phyloP scores from a whole-genome alignment of 345 rosid species.

The Citrus glauca region DNA sequence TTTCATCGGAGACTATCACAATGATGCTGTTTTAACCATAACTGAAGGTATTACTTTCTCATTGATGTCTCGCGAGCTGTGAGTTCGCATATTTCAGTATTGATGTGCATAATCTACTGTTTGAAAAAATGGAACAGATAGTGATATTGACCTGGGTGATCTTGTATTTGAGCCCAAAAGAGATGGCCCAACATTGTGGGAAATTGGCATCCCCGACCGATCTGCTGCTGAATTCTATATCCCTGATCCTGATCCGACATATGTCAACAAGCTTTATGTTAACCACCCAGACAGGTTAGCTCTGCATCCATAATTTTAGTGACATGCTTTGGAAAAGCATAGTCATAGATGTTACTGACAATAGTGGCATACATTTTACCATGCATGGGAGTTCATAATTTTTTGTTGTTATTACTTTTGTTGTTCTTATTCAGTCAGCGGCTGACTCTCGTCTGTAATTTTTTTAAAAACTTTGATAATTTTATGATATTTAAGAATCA shows the following conservation, averaged over 20 bases:
- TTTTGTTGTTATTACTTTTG: too few species aligned
- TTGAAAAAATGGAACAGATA: conserved; percentile 29
- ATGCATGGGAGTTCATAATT: too few species aligned
- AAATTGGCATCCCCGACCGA: conserved; percentile 78
- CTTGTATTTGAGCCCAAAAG: conserved; percentile 61
- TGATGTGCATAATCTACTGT: background rate
- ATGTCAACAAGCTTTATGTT: conserved; percentile 57
- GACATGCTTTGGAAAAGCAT: background rate
- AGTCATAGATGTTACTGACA: background rate
- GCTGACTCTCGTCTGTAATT: too few species aligned
- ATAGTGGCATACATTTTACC: too few species aligned
- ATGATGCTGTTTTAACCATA: conserved; percentile 32
- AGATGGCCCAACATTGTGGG: conserved; percentile 89
- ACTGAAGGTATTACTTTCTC: conserved; percentile 41
- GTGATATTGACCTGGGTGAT: conserved; percentile 48
- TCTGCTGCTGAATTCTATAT: conserved; percentile 69
- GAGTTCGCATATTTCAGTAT: background rate
- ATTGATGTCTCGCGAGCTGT: background rate
- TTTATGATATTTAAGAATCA: too few species aligned
- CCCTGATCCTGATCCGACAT: conserved; percentile 69
- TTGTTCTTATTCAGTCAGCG: too few species aligned
- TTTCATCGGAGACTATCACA: conserved; percentile 65
- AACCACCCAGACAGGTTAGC: conserved; percentile 61
- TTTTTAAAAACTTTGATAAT: too few species aligned
- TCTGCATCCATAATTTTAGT: background rate